Evolutionary conservation across 192 early-diverging fungal species (phyloP).

Genomic region (Mortierella antarctica): DNA sequence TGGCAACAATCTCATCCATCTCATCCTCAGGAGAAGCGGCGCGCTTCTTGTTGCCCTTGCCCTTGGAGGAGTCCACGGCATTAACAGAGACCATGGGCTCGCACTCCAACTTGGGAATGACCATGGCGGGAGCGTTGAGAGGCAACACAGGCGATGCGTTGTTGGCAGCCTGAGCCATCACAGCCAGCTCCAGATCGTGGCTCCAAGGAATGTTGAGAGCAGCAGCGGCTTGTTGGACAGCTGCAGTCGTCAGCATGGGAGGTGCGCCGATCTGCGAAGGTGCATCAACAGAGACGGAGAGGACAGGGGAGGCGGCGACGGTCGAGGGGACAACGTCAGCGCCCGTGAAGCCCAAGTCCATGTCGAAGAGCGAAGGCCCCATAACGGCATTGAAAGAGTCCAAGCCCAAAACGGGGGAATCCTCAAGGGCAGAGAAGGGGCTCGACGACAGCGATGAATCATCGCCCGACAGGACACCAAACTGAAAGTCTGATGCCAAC

Average conservation of each 20-base stretch:
- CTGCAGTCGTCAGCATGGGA: constrained; percentile 42
- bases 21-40: constrained; percentile 24
- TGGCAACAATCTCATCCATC: constrained; percentile 45
- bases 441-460: constrained; percentile 45
- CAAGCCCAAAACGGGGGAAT: constrained; percentile 42
- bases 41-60: constrained; percentile 30
- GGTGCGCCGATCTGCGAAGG: constrained; percentile 6
- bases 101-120: constrained; percentile 42
- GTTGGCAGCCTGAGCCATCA: constrained; percentile 43
- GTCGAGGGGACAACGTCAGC: background rate
- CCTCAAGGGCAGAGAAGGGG: constrained; percentile 42
- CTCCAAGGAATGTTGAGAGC: constrained; percentile 55
- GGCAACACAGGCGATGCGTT: constrained; percentile 6
- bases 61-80: background rate
- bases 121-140: background rate
- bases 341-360: constrained; percentile 18
- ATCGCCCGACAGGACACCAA: constrained; percentile 27
- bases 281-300: background rate
- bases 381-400: constrained; percentile 27
- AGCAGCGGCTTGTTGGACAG: constrained; percentile 50
- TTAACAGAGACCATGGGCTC: constrained; percentile 4
- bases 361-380: constrained; percentile 37
- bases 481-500: constrained; percentile 48
- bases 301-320: constrained; percentile 1
- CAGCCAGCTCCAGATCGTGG: constrained; percentile 43